Percentiles rank a stretch among this genome's conserved stretches.
Evolutionary conservation across 352 stramenopile species (phyloP).

Genomic region (Pythium inflatum): DNA sequence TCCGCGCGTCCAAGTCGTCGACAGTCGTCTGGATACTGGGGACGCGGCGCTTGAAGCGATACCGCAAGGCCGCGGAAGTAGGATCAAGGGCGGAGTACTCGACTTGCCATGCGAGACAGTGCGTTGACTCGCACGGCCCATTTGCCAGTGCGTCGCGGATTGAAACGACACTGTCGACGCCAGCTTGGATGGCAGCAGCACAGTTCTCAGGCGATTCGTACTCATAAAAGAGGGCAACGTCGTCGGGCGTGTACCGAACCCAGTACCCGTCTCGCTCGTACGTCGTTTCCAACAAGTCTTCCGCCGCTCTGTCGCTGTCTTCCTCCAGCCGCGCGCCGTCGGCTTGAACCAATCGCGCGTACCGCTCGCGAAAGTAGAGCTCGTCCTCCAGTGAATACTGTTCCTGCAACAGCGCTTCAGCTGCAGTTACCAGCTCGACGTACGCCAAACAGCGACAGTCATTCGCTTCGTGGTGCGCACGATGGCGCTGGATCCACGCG

Average conservation of each 20-base stretch:
- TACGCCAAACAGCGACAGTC: slow-evolving; percentile 14
- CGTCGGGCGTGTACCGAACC: slow-evolving; percentile 1
- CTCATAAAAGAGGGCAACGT: slow-evolving; percentile 15
- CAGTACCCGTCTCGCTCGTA: background rate
- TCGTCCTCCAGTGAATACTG: slow-evolving; percentile 8
- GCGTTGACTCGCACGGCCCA: too few relatives aligned
- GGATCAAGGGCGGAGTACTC: background rate
- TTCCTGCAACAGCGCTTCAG: slow-evolving; percentile 4
- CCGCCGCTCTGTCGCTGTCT: background rate
- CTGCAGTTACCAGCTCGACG: background rate
- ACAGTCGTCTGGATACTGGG: background rate
- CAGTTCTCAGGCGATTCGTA: background rate
- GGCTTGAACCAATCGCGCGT: background rate
- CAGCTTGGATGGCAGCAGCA: background rate
- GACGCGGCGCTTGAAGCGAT: slow-evolving; percentile 4
- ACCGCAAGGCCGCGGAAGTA: background rate
- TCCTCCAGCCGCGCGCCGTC: background rate
- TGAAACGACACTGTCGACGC: background rate
- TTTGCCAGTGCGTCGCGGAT: too few relatives aligned
- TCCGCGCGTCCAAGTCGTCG: background rate
- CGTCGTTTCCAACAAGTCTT: background rate
- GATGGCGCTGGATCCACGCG: background rate
- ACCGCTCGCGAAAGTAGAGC: background rate
- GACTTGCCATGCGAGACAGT: slow-evolving; percentile 14
- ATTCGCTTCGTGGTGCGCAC: background rate